These are phyloP conservation scores for Phytophthora sansomeana DNA, from an alignment of 352 stramenopile genomes.

Conservation along the genomic window DNA sequence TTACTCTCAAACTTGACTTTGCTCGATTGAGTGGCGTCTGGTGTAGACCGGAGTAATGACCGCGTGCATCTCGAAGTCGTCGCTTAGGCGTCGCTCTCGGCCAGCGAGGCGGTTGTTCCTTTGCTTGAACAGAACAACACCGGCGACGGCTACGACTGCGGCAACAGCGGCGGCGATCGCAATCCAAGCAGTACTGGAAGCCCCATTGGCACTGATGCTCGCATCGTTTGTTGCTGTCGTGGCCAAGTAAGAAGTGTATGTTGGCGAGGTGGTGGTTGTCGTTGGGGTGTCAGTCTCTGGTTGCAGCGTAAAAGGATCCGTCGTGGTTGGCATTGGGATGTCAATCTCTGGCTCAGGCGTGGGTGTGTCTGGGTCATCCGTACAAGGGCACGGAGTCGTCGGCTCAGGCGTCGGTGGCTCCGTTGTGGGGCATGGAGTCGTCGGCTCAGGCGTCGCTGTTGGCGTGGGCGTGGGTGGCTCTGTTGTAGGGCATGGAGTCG, in stretches of 20 bases:
- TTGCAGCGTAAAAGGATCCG: too few species aligned
- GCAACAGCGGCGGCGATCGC: slow-evolving; percentile 4
- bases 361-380: too few species aligned
- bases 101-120: neutral
- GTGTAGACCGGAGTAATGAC: slow-evolving; percentile 21
- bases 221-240: slow-evolving; percentile 13
- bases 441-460: neutral
- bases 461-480: neutral
- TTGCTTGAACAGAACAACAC: slow-evolving; percentile 9
- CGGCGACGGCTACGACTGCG: slow-evolving; percentile 4
- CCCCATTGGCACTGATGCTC: neutral
- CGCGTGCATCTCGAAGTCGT: slow-evolving; percentile 27
- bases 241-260: slow-evolving; percentile 10
- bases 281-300: too few species aligned
- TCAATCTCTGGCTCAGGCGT: too few species aligned
- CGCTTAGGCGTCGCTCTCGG: slow-evolving; percentile 19
- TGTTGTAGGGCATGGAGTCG: neutral
- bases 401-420: too few species aligned
- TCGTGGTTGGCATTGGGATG: too few species aligned
- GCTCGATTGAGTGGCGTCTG: slow-evolving; percentile 14
- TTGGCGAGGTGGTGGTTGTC: slow-evolving; percentile 7
- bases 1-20: slow-evolving; percentile 7
- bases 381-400: too few species aligned
- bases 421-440: too few species aligned
- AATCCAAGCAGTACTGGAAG: slow-evolving; percentile 3